Base-by-base conservation (phyloP, 352 stramenopile genomes). In the Globisporangium apiculatum region DNA sequence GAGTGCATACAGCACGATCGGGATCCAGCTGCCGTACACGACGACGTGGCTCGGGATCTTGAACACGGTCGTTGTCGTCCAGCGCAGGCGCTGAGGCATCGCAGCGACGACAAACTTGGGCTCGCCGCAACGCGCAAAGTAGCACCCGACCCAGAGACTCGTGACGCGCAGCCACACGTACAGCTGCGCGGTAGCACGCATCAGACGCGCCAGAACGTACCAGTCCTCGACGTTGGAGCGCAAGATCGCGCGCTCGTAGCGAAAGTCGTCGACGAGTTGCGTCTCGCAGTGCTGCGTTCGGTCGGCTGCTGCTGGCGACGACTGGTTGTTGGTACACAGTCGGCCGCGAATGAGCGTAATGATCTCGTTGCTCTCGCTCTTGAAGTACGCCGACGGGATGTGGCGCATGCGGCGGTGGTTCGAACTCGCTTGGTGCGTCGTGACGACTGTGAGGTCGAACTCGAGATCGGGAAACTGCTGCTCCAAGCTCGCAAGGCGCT, bases 111-210 rank as follows among this genome's bases (percentile, higher is more conserved):
- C 5, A 43, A 62, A 57, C 42, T 64, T 71, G 11, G 35, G 43
- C 48, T 76, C 66, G 7, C 15, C 35, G 6, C n/a, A 18, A 52
- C 62, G 48, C 6, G 66, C 64, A 9, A 53, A 17, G 31, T 67
- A 64, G 48, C 66, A 73, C 4, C 64, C 66, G 7, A 38, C 17
- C 48, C 51, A 60, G 9, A 85, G 47, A 2, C 68, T 49, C 2
- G 40, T 1, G 7, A 82, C 17, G 7, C 76, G 72, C 35, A 81
- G 15, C 76, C 76, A 87, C 11, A 87, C 66, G 43, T 82, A 87
- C 0, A 46, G 0, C 31, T 87, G 76, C 0, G 64, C 66, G 0
- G 54, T 8, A 0, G 64, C 71, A 31, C 74, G 74, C 11, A 87
- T 53, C 4, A 61, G 18, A 9, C 52, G 59, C 12, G 67, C 60